Evolutionary conservation across 2,329 filamentous ascomycete species (phyloP).

Genomic region (Botrytis pseudocinerea): DNA sequence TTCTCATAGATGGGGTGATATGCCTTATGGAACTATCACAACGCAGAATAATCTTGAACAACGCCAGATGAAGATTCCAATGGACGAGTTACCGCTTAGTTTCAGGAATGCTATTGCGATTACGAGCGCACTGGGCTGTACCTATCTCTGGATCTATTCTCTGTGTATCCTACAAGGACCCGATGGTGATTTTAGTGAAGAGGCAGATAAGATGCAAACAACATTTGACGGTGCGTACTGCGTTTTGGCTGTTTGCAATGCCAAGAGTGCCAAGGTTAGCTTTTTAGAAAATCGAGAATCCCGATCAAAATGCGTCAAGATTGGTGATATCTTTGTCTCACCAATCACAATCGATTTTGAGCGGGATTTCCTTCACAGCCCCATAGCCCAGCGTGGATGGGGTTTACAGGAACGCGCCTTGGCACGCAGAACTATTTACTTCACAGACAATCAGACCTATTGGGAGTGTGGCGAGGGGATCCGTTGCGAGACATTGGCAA

Average conservation of each 20-base stretch:
- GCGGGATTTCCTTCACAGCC: conserved; percentile 39
- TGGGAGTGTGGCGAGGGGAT: conserved; percentile 45
- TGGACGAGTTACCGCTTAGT: conserved; percentile 31
- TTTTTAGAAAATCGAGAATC: not conserved
- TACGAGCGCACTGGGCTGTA: conserved; percentile 32
- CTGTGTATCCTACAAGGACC: conserved; percentile 41
- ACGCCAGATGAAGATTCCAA: conserved; percentile 17
- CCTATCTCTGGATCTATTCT: conserved; percentile 42
- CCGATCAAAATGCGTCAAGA: not conserved
- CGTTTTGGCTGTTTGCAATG: conserved; percentile 16
- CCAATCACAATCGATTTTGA: conserved; percentile 39
- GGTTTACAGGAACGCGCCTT: conserved; percentile 45
- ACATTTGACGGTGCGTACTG: conserved; percentile 30
- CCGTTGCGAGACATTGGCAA: conserved; percentile 41
- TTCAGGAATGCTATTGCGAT: conserved; percentile 39
- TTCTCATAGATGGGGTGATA: conserved; percentile 26
- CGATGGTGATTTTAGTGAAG: conserved; percentile 34
- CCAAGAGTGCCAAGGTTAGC: not conserved
- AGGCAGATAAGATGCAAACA: conserved; percentile 34
- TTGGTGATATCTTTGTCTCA: not conserved
- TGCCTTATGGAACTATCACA: conserved; percentile 10
- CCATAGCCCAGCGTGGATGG: conserved; percentile 44
- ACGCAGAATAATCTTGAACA: conserved; percentile 13
- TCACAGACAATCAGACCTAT: conserved; percentile 42
- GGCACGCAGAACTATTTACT: conserved; percentile 44